A percentile compares a stretch with the other conserved stretches of the same genome.
Evolutionary conservation across 495 filamentous ascomycete species (phyloP).

Genomic region (Sporormia fimetaria): DNA sequence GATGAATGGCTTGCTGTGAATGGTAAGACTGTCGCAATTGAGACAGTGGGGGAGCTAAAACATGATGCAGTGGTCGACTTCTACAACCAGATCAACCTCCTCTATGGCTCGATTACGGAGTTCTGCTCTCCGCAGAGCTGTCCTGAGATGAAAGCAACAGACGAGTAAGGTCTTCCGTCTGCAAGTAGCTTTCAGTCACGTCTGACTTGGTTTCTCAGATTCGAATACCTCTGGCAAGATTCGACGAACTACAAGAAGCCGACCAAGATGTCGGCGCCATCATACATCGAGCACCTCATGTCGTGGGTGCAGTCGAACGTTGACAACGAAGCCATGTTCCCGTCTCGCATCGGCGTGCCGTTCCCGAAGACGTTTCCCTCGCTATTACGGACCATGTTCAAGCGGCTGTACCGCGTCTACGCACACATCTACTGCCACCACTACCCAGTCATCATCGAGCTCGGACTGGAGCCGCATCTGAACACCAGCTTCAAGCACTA

Average conservation of each 20-base stretch:
- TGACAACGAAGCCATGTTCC: conserved; percentile 90
- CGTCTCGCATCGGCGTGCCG: conserved; percentile 84
- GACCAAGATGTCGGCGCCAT: conserved; percentile 94
- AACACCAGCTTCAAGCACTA: conserved; percentile 99
- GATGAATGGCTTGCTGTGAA: conserved; percentile 98
- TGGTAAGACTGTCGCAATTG: conserved; percentile 40
- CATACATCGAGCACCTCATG: conserved; percentile 97
- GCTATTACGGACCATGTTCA: conserved; percentile 87
- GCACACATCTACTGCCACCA: conserved; percentile 99
- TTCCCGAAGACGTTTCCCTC: conserved; percentile 88
- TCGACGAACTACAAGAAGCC: conserved; percentile 82
- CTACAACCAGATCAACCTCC: conserved; percentile 98
- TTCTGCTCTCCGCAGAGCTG: conserved; percentile 96
- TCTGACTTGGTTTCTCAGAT: conserved; percentile 39
- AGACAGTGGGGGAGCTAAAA: neutral
- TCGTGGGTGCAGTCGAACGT: conserved; percentile 90
- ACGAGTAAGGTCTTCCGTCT: conserved; percentile 55
- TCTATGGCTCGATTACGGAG: conserved; percentile 97
- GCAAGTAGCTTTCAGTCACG: neutral
- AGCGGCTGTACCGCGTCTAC: conserved; percentile 96
- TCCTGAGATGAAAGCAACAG: conserved; percentile 98
- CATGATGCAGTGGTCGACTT: conserved; percentile 76
- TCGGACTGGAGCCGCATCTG: conserved; percentile 91
- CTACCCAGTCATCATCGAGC: conserved; percentile 89
- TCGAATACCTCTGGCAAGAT: conserved; percentile 99